A percentile compares a stretch with the other conserved stretches of the same genome.
Evolutionary conservation across 2,329 filamentous ascomycete species (phyloP).

Genomic region (Purpureocillium takamizusanense): DNA sequence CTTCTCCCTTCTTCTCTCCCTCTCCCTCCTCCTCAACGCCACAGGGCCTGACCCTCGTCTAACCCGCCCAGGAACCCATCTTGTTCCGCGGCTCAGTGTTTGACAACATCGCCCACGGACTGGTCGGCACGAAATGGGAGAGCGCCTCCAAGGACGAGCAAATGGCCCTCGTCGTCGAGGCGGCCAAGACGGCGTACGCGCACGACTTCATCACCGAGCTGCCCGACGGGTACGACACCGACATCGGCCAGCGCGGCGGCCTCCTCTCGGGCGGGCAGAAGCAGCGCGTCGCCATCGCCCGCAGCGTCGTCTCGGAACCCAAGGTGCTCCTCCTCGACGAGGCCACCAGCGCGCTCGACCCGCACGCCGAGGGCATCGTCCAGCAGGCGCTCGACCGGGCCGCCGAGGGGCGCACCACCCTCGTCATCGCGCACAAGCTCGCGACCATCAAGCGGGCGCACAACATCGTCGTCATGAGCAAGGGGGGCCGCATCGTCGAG

Average conservation of each 20-base stretch:
- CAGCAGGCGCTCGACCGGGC: slow-evolving; percentile 8
- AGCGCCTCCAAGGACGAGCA: slow-evolving; percentile 30
- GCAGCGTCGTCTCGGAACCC: slow-evolving; percentile 41
- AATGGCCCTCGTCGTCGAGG: slow-evolving; percentile 31
- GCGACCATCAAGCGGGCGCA: slow-evolving; percentile 6
- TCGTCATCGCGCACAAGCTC: slow-evolving; percentile 8
- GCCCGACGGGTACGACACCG: slow-evolving; percentile 40
- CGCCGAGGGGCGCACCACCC: slow-evolving; percentile 6
- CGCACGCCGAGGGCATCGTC: slow-evolving; percentile 36
- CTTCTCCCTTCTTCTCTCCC: neutral
- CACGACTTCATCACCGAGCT: slow-evolving; percentile 40
- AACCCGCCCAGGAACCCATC: slow-evolving; percentile 27
- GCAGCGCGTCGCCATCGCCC: slow-evolving; percentile 45
- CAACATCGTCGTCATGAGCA: slow-evolving; percentile 31
- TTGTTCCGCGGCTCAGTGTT: slow-evolving; percentile 40
- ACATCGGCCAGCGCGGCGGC: slow-evolving; percentile 53
- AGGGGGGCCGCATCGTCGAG: slow-evolving; percentile 31
- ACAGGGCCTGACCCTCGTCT: too few species aligned
- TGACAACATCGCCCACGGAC: slow-evolving; percentile 43
- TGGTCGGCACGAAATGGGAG: slow-evolving; percentile 31
- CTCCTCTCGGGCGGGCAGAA: slow-evolving; percentile 47
- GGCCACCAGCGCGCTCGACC: slow-evolving; percentile 46
- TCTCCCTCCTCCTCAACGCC: too few species aligned
- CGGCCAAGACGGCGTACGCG: slow-evolving; percentile 39
- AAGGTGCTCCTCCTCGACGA: slow-evolving; percentile 46